Conservation (phyloP, 2,329 filamentous ascomycete genomes). For the Cadophora luteo-olivacea region DNA sequence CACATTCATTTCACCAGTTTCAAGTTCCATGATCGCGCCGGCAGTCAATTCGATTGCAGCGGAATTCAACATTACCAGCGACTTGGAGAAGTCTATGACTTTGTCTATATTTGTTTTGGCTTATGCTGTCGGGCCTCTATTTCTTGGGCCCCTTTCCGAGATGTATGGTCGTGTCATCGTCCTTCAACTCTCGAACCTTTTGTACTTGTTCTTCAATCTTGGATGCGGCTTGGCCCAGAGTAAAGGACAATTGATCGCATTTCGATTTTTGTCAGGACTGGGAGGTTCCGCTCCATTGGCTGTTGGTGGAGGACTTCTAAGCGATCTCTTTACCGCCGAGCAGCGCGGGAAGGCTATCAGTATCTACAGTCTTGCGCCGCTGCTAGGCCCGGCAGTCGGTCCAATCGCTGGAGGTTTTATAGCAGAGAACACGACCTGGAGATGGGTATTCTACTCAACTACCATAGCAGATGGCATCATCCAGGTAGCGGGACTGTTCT, state of each 20-base stretch:
- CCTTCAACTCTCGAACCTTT: conserved; percentile 52
- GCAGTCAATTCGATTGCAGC: conserved; percentile 56
- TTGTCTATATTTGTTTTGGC: conserved; percentile 54
- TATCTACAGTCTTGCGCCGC: conserved; percentile 43
- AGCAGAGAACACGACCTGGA: conserved; percentile 54
- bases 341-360: conserved; percentile 53
- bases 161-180: conserved; percentile 54
- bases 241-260: conserved; percentile 52
- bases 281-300: conserved; percentile 55
- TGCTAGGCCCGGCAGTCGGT: conserved; percentile 45
- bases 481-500: conserved; percentile 51
- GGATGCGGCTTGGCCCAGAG: conserved; percentile 54
- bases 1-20: conserved; percentile 58
- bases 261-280: conserved; percentile 55
- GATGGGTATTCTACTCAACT: conserved; percentile 60
- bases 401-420: conserved; percentile 60
- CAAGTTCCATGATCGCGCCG: conserved; percentile 61
- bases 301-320: conserved; percentile 51
- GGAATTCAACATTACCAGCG: conserved; percentile 58
- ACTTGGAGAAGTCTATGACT: conserved; percentile 53
- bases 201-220: conserved; percentile 62
- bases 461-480: conserved; percentile 51
- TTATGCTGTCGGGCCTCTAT: conserved; percentile 52
- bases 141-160: conserved; percentile 68
- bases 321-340: conserved; percentile 55